These are phyloP conservation scores for Vanderwaltozyma yarrowii DNA, from an alignment of 805 yeast genomes.

Conservation along the genomic window DNA sequence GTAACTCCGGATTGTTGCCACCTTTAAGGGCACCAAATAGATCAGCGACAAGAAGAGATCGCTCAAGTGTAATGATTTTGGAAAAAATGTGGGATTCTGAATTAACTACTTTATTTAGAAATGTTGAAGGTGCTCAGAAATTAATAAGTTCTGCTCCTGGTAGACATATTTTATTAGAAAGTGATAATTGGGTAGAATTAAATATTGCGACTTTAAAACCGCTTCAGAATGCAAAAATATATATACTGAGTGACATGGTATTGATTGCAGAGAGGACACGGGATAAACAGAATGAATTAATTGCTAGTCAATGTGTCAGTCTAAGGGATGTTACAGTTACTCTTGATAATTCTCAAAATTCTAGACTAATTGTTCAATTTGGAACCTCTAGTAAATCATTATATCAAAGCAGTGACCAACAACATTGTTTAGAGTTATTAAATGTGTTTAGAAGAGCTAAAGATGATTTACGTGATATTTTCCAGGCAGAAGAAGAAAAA, in stretches of 20 bases:
- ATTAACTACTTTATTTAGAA: slow-evolving; percentile 57
- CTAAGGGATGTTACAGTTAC: neutral
- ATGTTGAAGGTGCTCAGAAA: slow-evolving; percentile 87
- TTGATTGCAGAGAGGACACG: slow-evolving; percentile 58
- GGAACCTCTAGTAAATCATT: slow-evolving; percentile 4
- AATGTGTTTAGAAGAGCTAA: slow-evolving; percentile 52
- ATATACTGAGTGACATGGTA: slow-evolving; percentile 66
- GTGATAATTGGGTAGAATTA: slow-evolving; percentile 78
- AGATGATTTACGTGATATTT: slow-evolving; percentile 47
- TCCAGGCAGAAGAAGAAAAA: slow-evolving; percentile 38
- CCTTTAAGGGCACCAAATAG: slow-evolving; percentile 11
- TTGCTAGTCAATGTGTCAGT: neutral
- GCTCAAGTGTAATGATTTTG: slow-evolving; percentile 60
- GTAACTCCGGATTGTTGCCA: slow-evolving; percentile 13
- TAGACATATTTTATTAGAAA: slow-evolving; percentile 68
- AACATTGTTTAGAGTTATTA: slow-evolving; percentile 33
- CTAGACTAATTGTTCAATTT: slow-evolving; percentile 1
- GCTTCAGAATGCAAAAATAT: slow-evolving; percentile 62
- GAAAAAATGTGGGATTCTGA: slow-evolving; percentile 78
- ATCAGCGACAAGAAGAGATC: slow-evolving; percentile 33
- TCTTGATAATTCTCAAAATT: neutral
- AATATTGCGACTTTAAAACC: slow-evolving; percentile 81
- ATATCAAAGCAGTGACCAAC: slow-evolving; percentile 18
- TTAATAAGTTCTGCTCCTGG: slow-evolving; percentile 43
- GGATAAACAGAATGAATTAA: slow-evolving; percentile 4